Conservation (phyloP, 164 flowering plant genomes). For the Vitis rupestris region DNA sequence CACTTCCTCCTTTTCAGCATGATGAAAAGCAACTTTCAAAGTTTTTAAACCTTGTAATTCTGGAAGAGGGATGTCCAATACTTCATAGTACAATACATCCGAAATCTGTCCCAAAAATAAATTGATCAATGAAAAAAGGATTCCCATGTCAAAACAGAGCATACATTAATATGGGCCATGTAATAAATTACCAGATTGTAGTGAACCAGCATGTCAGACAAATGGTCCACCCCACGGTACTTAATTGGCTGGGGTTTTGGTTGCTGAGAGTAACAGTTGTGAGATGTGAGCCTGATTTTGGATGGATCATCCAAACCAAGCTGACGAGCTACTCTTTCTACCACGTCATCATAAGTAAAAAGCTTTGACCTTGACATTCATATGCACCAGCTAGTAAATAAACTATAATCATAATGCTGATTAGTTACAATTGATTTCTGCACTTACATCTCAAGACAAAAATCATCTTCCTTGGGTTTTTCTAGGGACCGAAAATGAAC, state of each 20-base stretch:
- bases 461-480: slow-evolving; percentile 68
- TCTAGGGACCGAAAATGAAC: slow-evolving; percentile 67
- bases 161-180: no score
- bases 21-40: slow-evolving; percentile 41
- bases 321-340: slow-evolving; percentile 67
- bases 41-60: slow-evolving; percentile 22
- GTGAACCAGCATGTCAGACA: slow-evolving; percentile 34
- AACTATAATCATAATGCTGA: not conserved
- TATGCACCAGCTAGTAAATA: not conserved
- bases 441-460: slow-evolving; percentile 64
- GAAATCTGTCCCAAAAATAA: no score
- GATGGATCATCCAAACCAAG: slow-evolving; percentile 81
- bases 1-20: slow-evolving; percentile 42
- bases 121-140: no score
- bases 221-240: slow-evolving; percentile 61
- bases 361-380: slow-evolving; percentile 54
- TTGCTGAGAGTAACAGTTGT: slow-evolving; percentile 75
- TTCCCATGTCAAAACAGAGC: no score
- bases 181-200: not conserved
- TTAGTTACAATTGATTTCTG: no score
- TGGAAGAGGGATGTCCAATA: slow-evolving; percentile 19
- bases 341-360: slow-evolving; percentile 80
- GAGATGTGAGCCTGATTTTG: slow-evolving; percentile 76
- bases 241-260: slow-evolving; percentile 70
- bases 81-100: not conserved